Conservation (phyloP, 73 alveolate species). For the Symbiodinium natans region DNA sequence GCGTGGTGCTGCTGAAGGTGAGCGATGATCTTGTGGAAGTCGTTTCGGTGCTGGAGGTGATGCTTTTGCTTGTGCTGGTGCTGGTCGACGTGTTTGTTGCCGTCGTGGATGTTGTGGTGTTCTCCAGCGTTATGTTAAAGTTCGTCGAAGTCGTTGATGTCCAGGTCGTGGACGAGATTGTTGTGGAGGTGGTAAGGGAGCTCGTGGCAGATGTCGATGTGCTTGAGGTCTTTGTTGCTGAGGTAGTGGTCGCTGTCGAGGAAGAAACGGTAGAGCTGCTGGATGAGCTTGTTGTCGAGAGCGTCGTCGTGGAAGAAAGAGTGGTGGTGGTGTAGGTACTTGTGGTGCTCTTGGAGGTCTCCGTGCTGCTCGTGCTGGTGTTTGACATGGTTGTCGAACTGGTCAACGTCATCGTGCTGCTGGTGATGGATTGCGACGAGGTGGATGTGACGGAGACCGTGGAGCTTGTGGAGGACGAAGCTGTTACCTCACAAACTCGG, state of each 20-base stretch:
- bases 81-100: neutral
- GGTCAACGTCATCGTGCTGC: neutral
- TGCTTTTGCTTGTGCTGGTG: neutral
- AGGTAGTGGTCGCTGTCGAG: neutral
- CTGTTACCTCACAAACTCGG: too few relatives aligned
- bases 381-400: slow-evolving; percentile 7
- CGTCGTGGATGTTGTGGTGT: neutral
- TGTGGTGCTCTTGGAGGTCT: slow-evolving; percentile 7
- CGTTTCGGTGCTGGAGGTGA: neutral
- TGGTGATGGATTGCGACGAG: neutral
- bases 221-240: slow-evolving; percentile 9
- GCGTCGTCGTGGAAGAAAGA: neutral
- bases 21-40: neutral
- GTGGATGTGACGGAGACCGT: neutral
- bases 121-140: neutral
- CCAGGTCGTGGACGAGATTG: neutral
- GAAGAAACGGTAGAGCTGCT: neutral
- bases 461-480: slow-evolving; percentile 8
- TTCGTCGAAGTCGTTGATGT: neutral
- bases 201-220: neutral
- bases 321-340: slow-evolving; percentile 1
- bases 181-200: neutral
- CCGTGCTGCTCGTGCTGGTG: slow-evolving; percentile 6
- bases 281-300: neutral
- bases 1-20: neutral